These are phyloP conservation scores for Pythium guiyangense DNA, from an alignment of 352 stramenopile genomes.

Conservation along the genomic window DNA sequence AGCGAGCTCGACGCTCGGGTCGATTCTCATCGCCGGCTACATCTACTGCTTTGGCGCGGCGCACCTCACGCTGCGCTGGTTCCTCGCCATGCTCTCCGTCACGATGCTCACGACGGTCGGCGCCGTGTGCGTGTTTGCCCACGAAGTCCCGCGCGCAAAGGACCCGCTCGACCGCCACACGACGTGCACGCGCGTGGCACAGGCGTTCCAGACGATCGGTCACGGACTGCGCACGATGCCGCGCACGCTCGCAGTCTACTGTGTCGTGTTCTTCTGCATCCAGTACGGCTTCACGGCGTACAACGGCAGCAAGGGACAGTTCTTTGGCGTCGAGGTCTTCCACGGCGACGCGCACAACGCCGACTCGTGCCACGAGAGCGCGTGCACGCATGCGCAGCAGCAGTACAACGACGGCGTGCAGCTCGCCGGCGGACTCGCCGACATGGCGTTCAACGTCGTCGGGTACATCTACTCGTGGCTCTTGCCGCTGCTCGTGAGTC, in stretches of 20 bases:
- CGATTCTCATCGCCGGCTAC: conserved; percentile 62
- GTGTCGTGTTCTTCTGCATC: conserved; percentile 37
- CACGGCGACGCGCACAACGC: conserved; percentile 29
- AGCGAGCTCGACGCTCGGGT: conserved; percentile 54
- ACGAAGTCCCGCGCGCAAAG: conserved; percentile 25
- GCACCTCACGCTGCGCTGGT: conserved; percentile 57
- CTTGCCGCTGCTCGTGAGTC: conserved; percentile 31
- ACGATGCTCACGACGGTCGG: conserved; percentile 56
- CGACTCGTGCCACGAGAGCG: conserved; percentile 25
- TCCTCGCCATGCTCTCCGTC: conserved; percentile 65
- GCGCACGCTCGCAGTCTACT: conserved; percentile 35
- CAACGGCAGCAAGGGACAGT: conserved; percentile 60
- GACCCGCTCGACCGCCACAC: conserved; percentile 15
- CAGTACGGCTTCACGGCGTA: conserved; percentile 53
- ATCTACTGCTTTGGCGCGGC: conserved; percentile 69
- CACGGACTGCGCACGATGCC: conserved; percentile 41
- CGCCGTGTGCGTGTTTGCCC: conserved; percentile 52
- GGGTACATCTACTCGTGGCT: conserved; percentile 42
- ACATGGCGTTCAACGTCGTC: conserved; percentile 36
- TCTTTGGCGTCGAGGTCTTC: conserved; percentile 52
- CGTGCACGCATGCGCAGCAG: conserved; percentile 31
- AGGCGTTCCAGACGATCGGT: conserved; percentile 44
- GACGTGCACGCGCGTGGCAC: conserved; percentile 17
- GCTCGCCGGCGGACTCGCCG: conserved; percentile 34
- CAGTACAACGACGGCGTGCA: conserved; percentile 37